A percentile compares a stretch with the other conserved stretches of the same genome.
These are phyloP conservation scores for Saksenaea oblongispora DNA, from an alignment of 371 early-diverging fungal genomes.

Conservation along the genomic window DNA sequence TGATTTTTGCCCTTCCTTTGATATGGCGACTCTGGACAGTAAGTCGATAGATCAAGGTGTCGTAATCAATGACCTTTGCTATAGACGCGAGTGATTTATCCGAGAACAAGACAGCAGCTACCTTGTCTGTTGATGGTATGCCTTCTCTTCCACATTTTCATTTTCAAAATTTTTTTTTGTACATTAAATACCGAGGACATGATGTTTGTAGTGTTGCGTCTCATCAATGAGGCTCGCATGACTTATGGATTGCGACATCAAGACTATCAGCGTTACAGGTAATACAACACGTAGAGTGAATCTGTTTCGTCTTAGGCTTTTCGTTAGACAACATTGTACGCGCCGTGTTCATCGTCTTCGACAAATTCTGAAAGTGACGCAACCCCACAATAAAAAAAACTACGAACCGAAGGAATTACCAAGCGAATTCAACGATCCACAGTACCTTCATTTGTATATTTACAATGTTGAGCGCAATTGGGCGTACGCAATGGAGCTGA, in stretches of 20 bases:
- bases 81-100: not conserved
- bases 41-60: not conserved
- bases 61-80: not conserved
- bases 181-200: too few species aligned
- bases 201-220: constrained; percentile 44
- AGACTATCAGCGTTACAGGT: constrained; percentile 81
- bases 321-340: constrained; percentile 64
- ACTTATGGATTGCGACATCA: constrained; percentile 82
- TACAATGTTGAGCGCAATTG: constrained; percentile 80
- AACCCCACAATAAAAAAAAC: constrained; percentile 55
- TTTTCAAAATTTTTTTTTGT: too few species aligned
- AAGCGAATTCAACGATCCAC: constrained; percentile 49
- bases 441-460: constrained; percentile 62
- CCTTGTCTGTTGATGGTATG: not conserved
- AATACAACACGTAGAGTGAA: constrained; percentile 5
- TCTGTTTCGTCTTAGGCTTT: not conserved
- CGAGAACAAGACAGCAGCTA: not conserved
- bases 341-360: constrained; percentile 70
- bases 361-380: constrained; percentile 55
- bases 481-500: constrained; percentile 81
- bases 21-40: not conserved
- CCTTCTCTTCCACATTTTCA: not conserved
- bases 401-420: constrained; percentile 49
- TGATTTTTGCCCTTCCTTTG: not conserved
- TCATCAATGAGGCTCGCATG: constrained; percentile 73